These are phyloP conservation scores for Rhizoctonia solani DNA, from an alignment of 1,284 basidiomycete genomes.

Conservation along the genomic window DNA sequence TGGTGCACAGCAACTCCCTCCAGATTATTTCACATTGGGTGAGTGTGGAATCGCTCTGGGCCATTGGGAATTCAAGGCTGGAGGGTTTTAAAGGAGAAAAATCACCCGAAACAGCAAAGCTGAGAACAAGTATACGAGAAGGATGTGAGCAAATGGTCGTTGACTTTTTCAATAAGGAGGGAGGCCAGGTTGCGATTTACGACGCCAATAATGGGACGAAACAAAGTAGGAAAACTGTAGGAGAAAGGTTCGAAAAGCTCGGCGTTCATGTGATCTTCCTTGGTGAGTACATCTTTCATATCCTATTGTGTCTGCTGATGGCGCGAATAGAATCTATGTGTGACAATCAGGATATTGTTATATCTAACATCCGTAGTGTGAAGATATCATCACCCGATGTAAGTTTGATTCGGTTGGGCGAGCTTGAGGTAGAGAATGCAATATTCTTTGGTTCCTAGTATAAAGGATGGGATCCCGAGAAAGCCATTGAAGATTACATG, in stretches of 20 bases:
- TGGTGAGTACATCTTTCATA: constrained; percentile 56
- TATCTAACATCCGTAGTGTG: constrained; percentile 92
- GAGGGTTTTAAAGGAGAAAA: constrained; percentile 61
- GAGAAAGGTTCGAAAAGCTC: constrained; percentile 80
- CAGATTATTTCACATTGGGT: constrained; percentile 91
- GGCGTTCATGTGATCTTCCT: constrained; percentile 93
- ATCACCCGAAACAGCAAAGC: constrained; percentile 73
- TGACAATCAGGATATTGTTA: constrained; percentile 89
- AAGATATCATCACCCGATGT: constrained; percentile 98
- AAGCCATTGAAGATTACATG: constrained; percentile 91
- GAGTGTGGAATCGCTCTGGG: constrained; percentile 42
- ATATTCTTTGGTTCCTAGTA: constrained; percentile 59
- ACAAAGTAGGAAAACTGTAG: constrained; percentile 67
- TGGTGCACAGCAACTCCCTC: constrained; percentile 82
- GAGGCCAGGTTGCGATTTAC: constrained; percentile 96
- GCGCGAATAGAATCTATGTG: constrained; percentile 73
- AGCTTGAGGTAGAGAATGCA: too few relatives aligned
- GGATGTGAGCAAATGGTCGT: constrained; percentile 88
- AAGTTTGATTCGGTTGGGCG: constrained; percentile 45
- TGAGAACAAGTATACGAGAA: constrained; percentile 73
- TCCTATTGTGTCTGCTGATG: background rate
- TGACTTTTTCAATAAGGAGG: constrained; percentile 76
- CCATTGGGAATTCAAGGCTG: constrained; percentile 14
- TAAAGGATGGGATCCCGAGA: constrained; percentile 87
- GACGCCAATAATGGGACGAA: constrained; percentile 96